Evolutionary conservation across 345 rosid species (phyloP).

Genomic region (Eutrema heterophyllum): DNA sequence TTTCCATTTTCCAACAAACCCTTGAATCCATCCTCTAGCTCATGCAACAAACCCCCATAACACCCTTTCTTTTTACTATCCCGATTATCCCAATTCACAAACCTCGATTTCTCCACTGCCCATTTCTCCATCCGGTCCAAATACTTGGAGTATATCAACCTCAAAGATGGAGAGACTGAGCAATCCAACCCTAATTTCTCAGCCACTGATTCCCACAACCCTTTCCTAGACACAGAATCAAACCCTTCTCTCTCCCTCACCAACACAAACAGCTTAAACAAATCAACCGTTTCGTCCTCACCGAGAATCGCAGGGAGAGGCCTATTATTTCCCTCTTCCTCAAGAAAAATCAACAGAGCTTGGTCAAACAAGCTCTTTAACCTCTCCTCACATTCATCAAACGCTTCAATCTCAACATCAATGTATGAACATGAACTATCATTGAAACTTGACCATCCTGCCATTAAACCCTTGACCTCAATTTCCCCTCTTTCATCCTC

Average conservation of each 20-base stretch:
- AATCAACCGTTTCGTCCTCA: slow-evolving; percentile 47
- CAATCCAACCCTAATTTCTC: slow-evolving; percentile 47
- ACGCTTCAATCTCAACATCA: slow-evolving; percentile 18
- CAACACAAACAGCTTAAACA: slow-evolving; percentile 56
- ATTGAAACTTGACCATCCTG: slow-evolving; percentile 45
- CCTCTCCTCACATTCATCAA: slow-evolving; percentile 32
- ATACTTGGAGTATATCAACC: slow-evolving; percentile 51
- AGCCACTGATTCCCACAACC: slow-evolving; percentile 52
- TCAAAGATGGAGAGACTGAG: slow-evolving; percentile 35
- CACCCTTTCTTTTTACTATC: slow-evolving; percentile 24
- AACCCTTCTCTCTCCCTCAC: slow-evolving; percentile 62
- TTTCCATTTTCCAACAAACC: slow-evolving; percentile 33
- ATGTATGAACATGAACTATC: slow-evolving; percentile 30
- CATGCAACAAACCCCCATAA: slow-evolving; percentile 28
- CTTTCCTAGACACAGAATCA: slow-evolving; percentile 42
- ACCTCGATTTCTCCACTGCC: slow-evolving; percentile 29
- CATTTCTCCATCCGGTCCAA: slow-evolving; percentile 52
- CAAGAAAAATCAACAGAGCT: slow-evolving; percentile 42
- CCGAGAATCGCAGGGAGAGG: slow-evolving; percentile 49
- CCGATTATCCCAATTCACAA: slow-evolving; percentile 22
- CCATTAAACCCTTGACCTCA: slow-evolving; percentile 39
- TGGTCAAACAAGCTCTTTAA: slow-evolving; percentile 48
- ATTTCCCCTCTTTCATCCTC: neutral
- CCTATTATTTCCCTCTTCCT: slow-evolving; percentile 46
- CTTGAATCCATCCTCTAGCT: slow-evolving; percentile 45